phyloP scores from a whole-genome alignment of 257 asterid species.

The Anisodus acutangulus region DNA sequence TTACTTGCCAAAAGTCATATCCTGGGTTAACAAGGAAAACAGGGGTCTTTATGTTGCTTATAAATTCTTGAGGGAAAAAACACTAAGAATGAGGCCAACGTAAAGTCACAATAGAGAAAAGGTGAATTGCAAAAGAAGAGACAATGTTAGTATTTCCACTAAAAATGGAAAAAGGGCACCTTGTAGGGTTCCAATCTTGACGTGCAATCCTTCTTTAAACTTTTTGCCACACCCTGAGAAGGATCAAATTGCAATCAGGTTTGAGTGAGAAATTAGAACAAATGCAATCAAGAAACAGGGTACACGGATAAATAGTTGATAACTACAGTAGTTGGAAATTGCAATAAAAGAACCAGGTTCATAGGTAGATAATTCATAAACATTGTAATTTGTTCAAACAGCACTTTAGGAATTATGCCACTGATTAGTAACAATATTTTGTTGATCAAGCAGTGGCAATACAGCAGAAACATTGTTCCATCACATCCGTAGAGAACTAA shows the following conservation, averaged over 20 bases:
- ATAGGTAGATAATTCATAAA: neutral
- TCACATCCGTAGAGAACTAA: neutral
- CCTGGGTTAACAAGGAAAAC: constrained; percentile 88
- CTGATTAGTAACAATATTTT: constrained; percentile 14
- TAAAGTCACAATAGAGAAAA: constrained; percentile 35
- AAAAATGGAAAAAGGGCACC: constrained; percentile 50
- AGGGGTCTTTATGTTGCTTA: constrained; percentile 73
- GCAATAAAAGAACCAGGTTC: neutral
- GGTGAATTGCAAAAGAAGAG: constrained; percentile 29
- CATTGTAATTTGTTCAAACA: constrained; percentile 19
- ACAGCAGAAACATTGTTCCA: neutral
- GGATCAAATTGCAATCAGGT: neutral
- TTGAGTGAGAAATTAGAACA: neutral
- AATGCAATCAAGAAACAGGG: neutral
- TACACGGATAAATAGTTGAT: neutral
- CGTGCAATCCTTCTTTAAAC: constrained; percentile 74
- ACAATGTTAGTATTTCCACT: neutral
- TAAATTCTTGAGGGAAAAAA: constrained; percentile 89
- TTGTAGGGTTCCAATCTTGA: constrained; percentile 70
- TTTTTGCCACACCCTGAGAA: constrained; percentile 70
- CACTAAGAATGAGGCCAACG: constrained; percentile 56
- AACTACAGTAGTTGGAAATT: constrained; percentile 1
- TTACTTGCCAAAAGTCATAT: constrained; percentile 96
- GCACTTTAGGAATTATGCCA: neutral
- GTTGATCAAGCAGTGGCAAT: neutral